Conservation (phyloP, 2,329 filamentous ascomycete species). For the Penicillium verrucosum region DNA sequence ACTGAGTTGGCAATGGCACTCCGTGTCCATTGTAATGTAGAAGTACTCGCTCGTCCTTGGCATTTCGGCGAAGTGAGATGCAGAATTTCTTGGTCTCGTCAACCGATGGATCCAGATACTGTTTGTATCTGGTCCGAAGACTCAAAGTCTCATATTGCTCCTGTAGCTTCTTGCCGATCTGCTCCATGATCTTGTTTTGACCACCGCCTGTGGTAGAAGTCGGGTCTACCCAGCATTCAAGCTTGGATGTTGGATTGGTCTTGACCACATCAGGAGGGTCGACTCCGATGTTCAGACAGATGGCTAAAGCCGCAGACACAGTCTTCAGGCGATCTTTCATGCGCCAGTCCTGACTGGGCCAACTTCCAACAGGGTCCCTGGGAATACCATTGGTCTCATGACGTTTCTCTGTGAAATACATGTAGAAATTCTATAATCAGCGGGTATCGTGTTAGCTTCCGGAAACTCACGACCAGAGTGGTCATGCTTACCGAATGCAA, state of each 20-base stretch:
- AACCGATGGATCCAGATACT: constrained; percentile 92
- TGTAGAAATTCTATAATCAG: constrained; percentile 82
- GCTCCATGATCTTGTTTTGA: constrained; percentile 77
- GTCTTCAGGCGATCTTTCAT: constrained; percentile 97
- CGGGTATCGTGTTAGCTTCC: constrained; percentile 14
- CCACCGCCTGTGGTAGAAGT: constrained; percentile 72
- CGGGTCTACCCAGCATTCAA: constrained; percentile 97
- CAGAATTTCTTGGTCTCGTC: constrained; percentile 98
- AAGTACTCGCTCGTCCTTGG: constrained; percentile 93
- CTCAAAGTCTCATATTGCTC: constrained; percentile 94
- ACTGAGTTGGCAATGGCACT: constrained; percentile 90
- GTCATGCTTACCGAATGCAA: constrained; percentile 65
- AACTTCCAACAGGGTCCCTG: constrained; percentile 55
- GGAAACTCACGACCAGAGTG: background rate
- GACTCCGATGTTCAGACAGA: constrained; percentile 95
- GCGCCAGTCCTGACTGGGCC: constrained; percentile 82
- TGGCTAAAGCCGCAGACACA: constrained; percentile 86
- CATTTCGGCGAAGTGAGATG: constrained; percentile 81
- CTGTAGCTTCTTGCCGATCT: constrained; percentile 94
- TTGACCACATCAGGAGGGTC: constrained; percentile 96
- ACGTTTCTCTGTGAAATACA: constrained; percentile 98
- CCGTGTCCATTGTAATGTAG: constrained; percentile 99
- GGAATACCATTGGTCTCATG: constrained; percentile 92
- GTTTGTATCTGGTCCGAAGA: constrained; percentile 93
- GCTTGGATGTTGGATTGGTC: constrained; percentile 85